Evolutionary conservation across 2,329 filamentous ascomycete species (phyloP).

Genomic region (Dactylellina cionopaga): DNA sequence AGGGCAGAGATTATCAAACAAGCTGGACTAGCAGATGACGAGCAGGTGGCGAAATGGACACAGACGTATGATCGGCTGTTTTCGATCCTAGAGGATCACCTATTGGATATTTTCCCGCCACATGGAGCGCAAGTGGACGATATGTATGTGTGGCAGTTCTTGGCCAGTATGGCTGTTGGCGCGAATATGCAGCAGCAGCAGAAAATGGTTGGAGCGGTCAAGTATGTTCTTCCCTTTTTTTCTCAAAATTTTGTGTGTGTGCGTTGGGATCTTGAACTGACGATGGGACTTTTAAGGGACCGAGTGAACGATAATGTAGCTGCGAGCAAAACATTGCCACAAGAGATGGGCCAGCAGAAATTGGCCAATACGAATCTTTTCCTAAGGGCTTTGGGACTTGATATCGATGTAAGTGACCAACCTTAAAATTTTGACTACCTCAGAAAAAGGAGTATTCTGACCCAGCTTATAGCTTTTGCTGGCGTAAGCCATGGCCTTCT

Average conservation of each 20-base stretch:
- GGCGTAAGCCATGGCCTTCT: neutral
- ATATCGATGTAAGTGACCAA: conserved; percentile 73
- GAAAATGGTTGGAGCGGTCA: conserved; percentile 90
- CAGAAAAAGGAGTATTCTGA: neutral
- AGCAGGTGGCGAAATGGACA: conserved; percentile 84
- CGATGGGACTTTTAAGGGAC: conserved; percentile 66
- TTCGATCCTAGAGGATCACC: conserved; percentile 81
- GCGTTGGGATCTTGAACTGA: neutral
- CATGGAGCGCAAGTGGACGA: conserved; percentile 91
- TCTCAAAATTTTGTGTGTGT: neutral
- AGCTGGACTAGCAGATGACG: conserved; percentile 73
- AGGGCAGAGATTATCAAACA: conserved; percentile 94
- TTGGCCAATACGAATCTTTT: conserved; percentile 95
- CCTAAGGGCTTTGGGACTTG: conserved; percentile 97
- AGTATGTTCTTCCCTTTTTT: conserved; percentile 64
- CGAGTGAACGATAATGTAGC: conserved; percentile 94
- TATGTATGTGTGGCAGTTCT: conserved; percentile 97
- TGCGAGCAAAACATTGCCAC: conserved; percentile 86
- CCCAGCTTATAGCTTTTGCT: conserved; percentile 10
- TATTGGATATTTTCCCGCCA: conserved; percentile 88
- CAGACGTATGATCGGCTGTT: conserved; percentile 86
- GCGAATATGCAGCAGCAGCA: conserved; percentile 95
- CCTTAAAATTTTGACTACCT: neutral
- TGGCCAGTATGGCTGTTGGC: conserved; percentile 92
- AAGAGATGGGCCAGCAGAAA: conserved; percentile 83